phyloP scores from a whole-genome alignment of 2,329 filamentous ascomycete species.

The Aureobasidium sp. region DNA sequence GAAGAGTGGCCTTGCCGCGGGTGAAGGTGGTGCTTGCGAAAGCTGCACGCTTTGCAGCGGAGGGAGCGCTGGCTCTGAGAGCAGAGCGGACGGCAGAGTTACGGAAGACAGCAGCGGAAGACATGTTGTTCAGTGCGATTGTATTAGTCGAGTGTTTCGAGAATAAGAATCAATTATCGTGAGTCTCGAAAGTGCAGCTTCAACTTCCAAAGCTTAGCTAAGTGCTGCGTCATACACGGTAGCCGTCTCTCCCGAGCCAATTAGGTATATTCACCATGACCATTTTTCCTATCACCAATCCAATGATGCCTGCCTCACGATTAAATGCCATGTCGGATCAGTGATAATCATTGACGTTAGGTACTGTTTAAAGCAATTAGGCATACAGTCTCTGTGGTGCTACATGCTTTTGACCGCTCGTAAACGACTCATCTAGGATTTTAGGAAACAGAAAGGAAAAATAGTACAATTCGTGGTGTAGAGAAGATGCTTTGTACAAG shows the following conservation, averaged over 20 bases:
- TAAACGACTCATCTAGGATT: not conserved
- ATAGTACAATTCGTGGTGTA: conserved; percentile 13
- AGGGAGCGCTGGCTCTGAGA: conserved; percentile 58
- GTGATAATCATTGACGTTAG: not conserved
- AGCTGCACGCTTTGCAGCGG: conserved; percentile 50
- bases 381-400: conserved; percentile 1
- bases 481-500: conserved; percentile 12
- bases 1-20: conserved; percentile 84
- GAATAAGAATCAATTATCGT: not conserved
- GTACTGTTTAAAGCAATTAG: not conserved
- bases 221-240: conserved; percentile 1
- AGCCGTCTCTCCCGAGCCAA: not conserved
- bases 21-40: conserved; percentile 68
- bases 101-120: conserved; percentile 67
- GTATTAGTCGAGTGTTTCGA: not conserved
- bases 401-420: conserved; percentile 7
- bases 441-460: conserved; percentile 3
- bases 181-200: not conserved
- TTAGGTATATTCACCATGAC: not conserved
- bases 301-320: not conserved
- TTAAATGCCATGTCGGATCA: not conserved
- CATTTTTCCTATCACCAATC: not conserved
- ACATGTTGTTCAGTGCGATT: conserved; percentile 48
- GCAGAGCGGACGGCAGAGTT: conserved; percentile 62
- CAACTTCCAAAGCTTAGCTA: not conserved